A percentile compares a stretch with the other conserved stretches of the same genome.
Conservation (phyloP, 441 rosid species). For the Kokia cookei region DNA sequence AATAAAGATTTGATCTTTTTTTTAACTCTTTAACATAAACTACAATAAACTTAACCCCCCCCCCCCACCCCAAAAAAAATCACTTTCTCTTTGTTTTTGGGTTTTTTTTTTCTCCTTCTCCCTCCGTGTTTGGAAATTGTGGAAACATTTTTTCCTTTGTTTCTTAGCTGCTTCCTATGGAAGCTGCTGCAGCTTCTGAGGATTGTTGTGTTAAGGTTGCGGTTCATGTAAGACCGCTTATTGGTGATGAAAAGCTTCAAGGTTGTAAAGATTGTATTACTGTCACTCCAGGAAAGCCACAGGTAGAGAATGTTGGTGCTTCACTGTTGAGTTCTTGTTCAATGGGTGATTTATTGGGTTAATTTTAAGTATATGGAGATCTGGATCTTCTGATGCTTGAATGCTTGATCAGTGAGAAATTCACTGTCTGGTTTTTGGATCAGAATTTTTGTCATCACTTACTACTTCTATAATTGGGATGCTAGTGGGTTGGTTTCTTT, state of each 20-base stretch:
- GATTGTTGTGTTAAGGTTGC: slow-evolving; percentile 96
- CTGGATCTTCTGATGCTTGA: slow-evolving; percentile 31
- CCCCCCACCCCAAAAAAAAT: not conserved
- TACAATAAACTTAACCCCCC: not conserved
- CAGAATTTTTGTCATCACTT: slow-evolving; percentile 21
- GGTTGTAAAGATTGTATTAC: slow-evolving; percentile 97
- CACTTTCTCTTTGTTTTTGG: not conserved
- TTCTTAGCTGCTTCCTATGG: slow-evolving; percentile 40
- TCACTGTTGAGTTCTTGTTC: slow-evolving; percentile 10
- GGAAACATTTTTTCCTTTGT: not conserved
- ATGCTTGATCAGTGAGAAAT: slow-evolving; percentile 13
- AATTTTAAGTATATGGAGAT: slow-evolving; percentile 22
- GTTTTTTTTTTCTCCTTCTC: not conserved
- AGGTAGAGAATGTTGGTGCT: slow-evolving; percentile 50
- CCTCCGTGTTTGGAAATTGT: not conserved
- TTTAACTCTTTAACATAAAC: not conserved
- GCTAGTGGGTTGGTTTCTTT: slow-evolving; percentile 8
- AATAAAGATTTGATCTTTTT: slow-evolving; percentile 9
- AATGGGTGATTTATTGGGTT: no score
- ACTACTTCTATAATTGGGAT: slow-evolving; percentile 20
- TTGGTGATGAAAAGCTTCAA: slow-evolving; percentile 81
- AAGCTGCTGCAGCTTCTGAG: slow-evolving; percentile 47
- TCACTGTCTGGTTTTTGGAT: slow-evolving; percentile 20
- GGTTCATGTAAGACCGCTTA: slow-evolving; percentile 91
- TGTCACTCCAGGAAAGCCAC: slow-evolving; percentile 84